Evolutionary conservation across 306 rosid species (phyloP), one percentile per base, ranked within the genome.

Genomic region (Trifolium pratense): DNA sequence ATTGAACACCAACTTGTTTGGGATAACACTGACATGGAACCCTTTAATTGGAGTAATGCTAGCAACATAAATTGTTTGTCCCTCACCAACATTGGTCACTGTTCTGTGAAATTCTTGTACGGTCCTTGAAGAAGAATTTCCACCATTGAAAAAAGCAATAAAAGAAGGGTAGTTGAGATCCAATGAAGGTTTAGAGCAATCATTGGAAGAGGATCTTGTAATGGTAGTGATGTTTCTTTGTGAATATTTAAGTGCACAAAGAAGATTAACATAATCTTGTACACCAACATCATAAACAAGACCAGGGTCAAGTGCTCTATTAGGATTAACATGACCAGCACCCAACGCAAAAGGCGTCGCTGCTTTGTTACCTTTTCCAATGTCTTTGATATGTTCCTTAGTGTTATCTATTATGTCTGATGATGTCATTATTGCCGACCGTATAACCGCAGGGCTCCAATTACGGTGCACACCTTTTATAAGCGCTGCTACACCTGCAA

Each of bases 111-210:
- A 91, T 13, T 91, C 87, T n/a, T 23, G 82, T 1, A 21, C 7
- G 0, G 61, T 12, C 5, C 26, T 45, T 2, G 55, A 11, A 4
- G 65, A 18, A 11, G 84, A 75, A 10, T 26, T 53, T 5, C 75
- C 83, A 1, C 9, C 60, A 9, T 75, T 43, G 70, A 82, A 78
- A 66, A 77, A 82, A 39, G 86, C 88, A 55, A 91, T 84, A 8
- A 91, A 89, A 42, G 97, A 91, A 29, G 97, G 97, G 78, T 91
- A 91, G 68, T 91, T 91, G 1, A 91, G 88, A 67, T 88, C 97
- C 71, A 82, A 66, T 0, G 85, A 86, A 1, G 86, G 83, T 23
- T 67, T 76, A 7, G 88, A 75, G 23, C 96, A 92, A 11, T 87
- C 34, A 53, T 75, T 31, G 1, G 78, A 69, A 40, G 83, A 46